Evolutionary conservation across 169 alveolate species (phyloP).

Genomic region (Ichthyophthirius multifiliis): DNA sequence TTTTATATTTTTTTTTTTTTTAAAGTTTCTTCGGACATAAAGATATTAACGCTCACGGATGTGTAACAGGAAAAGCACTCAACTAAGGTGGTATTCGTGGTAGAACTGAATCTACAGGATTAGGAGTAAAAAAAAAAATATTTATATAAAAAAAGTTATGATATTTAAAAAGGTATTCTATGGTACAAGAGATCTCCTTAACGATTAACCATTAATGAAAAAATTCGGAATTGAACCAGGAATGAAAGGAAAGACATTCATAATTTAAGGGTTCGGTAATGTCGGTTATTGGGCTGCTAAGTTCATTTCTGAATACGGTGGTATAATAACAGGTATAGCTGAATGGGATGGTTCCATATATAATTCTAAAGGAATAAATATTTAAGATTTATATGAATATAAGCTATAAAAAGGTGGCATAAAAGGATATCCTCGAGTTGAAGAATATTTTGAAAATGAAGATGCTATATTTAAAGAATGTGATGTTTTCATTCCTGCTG

Average conservation of each 20-base stretch:
- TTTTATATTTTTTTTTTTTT: no score
- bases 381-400: constrained; percentile 42
- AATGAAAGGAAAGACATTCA: constrained; percentile 47
- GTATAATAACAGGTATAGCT: constrained; percentile 49
- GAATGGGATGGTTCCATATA: constrained; percentile 58
- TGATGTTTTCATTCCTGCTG: constrained; percentile 64
- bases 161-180: constrained; percentile 28
- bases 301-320: constrained; percentile 51
- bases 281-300: constrained; percentile 68
- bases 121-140: constrained; percentile 25
- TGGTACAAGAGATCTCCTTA: constrained; percentile 46
- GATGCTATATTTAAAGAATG: constrained; percentile 44
- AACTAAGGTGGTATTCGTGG: constrained; percentile 69
- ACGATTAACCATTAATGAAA: constrained; percentile 33
- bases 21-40: constrained; percentile 44
- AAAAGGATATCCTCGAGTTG: constrained; percentile 50
- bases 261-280: constrained; percentile 69
- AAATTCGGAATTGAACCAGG: constrained; percentile 46
- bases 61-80: constrained; percentile 71
- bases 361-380: constrained; percentile 52
- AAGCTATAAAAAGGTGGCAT: constrained; percentile 32
- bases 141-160: neutral
- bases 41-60: constrained; percentile 61
- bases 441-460: constrained; percentile 26
- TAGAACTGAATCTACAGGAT: constrained; percentile 72